A percentile compares a stretch with the other conserved stretches of the same genome.
Evolutionary conservation across 2,329 filamentous ascomycete genomes (phyloP).

Genomic region (Leptographium lundbergii): DNA sequence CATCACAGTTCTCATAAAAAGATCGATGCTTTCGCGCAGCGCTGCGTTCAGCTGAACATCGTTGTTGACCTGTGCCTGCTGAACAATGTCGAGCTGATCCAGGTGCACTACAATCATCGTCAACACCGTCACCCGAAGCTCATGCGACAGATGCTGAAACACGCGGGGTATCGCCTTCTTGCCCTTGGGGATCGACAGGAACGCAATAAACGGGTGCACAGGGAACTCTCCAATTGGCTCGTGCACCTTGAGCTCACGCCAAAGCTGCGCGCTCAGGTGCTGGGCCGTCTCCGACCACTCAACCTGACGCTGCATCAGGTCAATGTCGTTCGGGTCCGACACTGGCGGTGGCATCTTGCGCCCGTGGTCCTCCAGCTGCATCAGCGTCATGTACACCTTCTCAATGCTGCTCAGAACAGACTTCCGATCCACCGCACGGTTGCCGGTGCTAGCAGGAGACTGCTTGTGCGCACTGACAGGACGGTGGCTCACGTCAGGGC

Average conservation of each 20-base stretch:
- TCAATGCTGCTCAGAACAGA: conserved; percentile 78
- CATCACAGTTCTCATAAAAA: conserved; percentile 82
- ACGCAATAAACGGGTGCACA: conserved; percentile 87
- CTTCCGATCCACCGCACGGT: conserved; percentile 61
- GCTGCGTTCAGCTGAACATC: conserved; percentile 60
- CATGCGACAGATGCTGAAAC: conserved; percentile 82
- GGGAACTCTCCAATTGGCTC: conserved; percentile 72
- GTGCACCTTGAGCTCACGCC: conserved; percentile 81
- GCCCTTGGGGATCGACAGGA: conserved; percentile 87
- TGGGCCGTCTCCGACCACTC: conserved; percentile 66
- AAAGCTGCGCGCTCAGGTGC: conserved; percentile 66
- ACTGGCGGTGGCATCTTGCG: conserved; percentile 57
- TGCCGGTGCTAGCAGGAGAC: conserved; percentile 9
- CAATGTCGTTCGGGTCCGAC: conserved; percentile 51
- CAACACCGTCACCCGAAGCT: conserved; percentile 87
- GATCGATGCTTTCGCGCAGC: conserved; percentile 81
- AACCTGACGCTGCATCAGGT: conserved; percentile 59
- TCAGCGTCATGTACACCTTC: conserved; percentile 72
- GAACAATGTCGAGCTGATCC: conserved; percentile 82
- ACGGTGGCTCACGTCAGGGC: conserved; percentile 38
- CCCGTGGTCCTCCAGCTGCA: conserved; percentile 90
- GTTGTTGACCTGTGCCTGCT: conserved; percentile 59
- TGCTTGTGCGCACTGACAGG: conserved; percentile 34
- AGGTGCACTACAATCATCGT: conserved; percentile 94
- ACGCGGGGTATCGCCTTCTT: conserved; percentile 93